These are phyloP conservation scores for Panellus pusillus DNA, from an alignment of 768 basidiomycete species.

Conservation along the genomic window DNA sequence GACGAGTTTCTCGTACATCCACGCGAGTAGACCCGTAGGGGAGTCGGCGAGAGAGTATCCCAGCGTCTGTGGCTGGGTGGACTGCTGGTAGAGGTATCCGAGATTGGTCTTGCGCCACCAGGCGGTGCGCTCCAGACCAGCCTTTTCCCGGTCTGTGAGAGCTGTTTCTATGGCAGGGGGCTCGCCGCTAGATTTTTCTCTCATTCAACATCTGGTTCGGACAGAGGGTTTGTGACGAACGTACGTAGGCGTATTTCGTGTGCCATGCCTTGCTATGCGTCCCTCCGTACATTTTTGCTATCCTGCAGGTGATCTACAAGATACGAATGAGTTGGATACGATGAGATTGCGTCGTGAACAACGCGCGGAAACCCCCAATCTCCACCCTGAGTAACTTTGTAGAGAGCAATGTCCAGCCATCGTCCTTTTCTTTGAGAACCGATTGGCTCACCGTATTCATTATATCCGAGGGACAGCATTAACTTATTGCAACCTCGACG, in stretches of 20 bases:
- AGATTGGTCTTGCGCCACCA: not conserved
- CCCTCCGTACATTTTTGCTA: slow-evolving; percentile 6
- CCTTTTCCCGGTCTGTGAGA: slow-evolving; percentile 4
- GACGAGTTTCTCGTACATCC: slow-evolving; percentile 15
- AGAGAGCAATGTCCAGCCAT: no score
- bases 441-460: no score
- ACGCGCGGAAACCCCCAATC: no score
- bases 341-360: no score
- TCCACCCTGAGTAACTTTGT: no score
- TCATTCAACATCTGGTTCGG: not conserved
- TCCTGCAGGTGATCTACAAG: slow-evolving; percentile 2
- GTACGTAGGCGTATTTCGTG: slow-evolving; percentile 4
- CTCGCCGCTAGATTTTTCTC: not conserved
- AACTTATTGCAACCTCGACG: no score
- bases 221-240: not conserved
- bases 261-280: slow-evolving; percentile 12
- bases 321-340: no score
- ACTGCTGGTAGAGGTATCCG: not conserved
- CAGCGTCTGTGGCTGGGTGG: slow-evolving; percentile 7
- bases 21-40: slow-evolving; percentile 3
- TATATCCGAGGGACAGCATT: no score
- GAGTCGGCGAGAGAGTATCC: slow-evolving; percentile 13
- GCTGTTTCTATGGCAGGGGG: not conserved
- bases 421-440: no score
- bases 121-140: not conserved